A percentile compares a stretch with the other conserved stretches of the same genome.
Conservation (phyloP, 345 rosid genomes). For the Combretum micranthum region DNA sequence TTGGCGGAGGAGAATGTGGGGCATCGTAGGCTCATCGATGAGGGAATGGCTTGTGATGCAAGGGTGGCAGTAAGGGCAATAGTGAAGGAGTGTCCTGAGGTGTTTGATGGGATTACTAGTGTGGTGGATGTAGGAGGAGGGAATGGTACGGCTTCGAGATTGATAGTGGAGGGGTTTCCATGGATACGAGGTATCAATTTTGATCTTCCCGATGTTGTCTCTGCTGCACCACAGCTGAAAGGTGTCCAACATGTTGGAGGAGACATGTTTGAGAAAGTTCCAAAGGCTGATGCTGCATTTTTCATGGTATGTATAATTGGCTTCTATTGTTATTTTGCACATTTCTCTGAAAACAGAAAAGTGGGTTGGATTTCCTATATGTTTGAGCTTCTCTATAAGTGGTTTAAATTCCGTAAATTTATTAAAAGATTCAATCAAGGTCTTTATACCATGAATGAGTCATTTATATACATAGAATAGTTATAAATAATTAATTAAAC, state of each 20-base stretch:
- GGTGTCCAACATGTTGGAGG: constrained; percentile 21
- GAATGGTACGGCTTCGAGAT: constrained; percentile 4
- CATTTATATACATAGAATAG: no score
- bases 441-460: background rate
- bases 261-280: constrained; percentile 20
- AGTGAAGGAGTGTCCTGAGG: constrained; percentile 4
- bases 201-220: constrained; percentile 19
- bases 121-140: constrained; percentile 27
- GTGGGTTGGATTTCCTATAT: no score
- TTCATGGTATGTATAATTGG: constrained; percentile 14
- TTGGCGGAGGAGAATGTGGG: constrained; percentile 3
- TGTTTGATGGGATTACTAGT: background rate
- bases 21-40: constrained; percentile 9
- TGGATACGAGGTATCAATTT: constrained; percentile 15
- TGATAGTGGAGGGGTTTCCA: constrained; percentile 13
- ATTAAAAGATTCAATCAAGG: background rate
- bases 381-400: background rate
- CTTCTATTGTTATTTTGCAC: background rate
- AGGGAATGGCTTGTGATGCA: constrained; percentile 15
- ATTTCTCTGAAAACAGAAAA: no score
- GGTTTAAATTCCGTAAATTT: background rate
- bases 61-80: constrained; percentile 8
- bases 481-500: background rate
- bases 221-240: constrained; percentile 7
- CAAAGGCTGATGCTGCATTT: constrained; percentile 17